Base-by-base conservation (phyloP, 1,284 basidiomycete genomes). In the Moesziomyces sp. region DNA sequence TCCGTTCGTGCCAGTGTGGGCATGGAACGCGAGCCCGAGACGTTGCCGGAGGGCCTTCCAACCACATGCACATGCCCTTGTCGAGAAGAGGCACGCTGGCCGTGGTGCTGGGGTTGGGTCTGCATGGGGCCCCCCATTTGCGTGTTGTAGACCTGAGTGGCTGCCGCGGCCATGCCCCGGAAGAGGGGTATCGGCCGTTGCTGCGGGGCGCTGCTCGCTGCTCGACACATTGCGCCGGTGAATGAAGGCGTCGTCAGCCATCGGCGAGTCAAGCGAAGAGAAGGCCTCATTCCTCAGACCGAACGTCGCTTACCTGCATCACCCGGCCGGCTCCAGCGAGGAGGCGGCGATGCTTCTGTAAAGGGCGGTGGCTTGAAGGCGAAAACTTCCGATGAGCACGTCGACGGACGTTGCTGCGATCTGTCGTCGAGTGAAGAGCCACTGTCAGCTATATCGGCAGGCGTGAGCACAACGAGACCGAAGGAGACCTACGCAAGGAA, bases 361-460 rank as follows among this genome's bases (percentile, higher is more conserved):
- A 47, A 3, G 10, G 48, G 45, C n/a, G 62, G 61, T 21, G 59
- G 55, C 46, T 60, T 58, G 52, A 52, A 64, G 2, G 70, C 64
- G n/a, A 73, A 73, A 7, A 60, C 14, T 4, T 59, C 56, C 11
- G 70, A 73, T 14, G 19, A 62, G n/a, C 47, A 26, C 6, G 64
- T 60, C 19, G 59, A 59, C 7, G 59, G 53, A 34, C 57, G 59
- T 18, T 35, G 46, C 13, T 28, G 42, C 16, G 54, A 38, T 21
- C 58, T 58, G 19, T n/a, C 10, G 30, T 5, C 30, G 30, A 18
- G 43, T 57, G n/a, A 34, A 16, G 13, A 2, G 30, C 3, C 30
- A 11, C 26, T 34, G 30, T 34, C 11, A 34, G 30, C 30, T 34
- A 4, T 11, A 13, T 34, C 30, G 30, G 30, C 30, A 34, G 10